These are phyloP conservation scores for Boletus pseudopeckii DNA, from an alignment of 768 basidiomycete species.

Conservation along the genomic window DNA sequence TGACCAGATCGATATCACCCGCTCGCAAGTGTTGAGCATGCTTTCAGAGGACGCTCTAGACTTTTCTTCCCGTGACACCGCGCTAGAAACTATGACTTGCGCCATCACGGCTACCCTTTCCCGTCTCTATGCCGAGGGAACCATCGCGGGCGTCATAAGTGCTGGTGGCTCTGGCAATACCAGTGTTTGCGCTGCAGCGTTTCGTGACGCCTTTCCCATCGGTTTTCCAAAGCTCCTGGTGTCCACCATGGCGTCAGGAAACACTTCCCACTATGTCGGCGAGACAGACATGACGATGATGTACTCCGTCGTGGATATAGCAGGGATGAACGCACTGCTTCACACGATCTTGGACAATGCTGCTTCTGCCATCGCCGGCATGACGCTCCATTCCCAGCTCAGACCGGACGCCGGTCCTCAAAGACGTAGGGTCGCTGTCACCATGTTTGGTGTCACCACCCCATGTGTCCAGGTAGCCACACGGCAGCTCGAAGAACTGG, in stretches of 20 bases:
- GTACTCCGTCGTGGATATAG: constrained; percentile 30
- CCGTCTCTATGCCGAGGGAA: constrained; percentile 5
- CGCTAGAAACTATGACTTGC: constrained; percentile 17
- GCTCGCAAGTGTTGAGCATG: constrained; percentile 15
- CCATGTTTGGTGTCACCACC: constrained; percentile 31
- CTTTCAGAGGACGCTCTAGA: neutral
- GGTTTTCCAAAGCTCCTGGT: constrained; percentile 31
- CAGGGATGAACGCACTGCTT: constrained; percentile 28
- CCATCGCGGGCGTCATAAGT: constrained; percentile 20
- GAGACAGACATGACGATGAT: constrained; percentile 33
- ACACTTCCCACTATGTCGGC: constrained; percentile 26
- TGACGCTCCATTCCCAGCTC: constrained; percentile 15
- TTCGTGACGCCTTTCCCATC: constrained; percentile 21
- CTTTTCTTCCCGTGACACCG: constrained; percentile 5
- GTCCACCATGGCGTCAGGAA: constrained; percentile 33
- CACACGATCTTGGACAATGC: constrained; percentile 24
- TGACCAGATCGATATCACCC: constrained; percentile 21
- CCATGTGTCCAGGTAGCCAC: constrained; percentile 21
- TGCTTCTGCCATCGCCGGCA: constrained; percentile 27
- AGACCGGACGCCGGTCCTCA: neutral
- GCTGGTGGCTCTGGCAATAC: constrained; percentile 29
- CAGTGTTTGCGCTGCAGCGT: constrained; percentile 21
- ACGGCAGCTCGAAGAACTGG: constrained; percentile 19
- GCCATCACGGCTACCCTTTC: constrained; percentile 19
- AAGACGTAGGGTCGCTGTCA: constrained; percentile 14